Percentiles rank a stretch among this genome's conserved stretches.
Evolutionary conservation across 164 flowering plant species (phyloP).

Genomic region (Berberis thunbergii): DNA sequence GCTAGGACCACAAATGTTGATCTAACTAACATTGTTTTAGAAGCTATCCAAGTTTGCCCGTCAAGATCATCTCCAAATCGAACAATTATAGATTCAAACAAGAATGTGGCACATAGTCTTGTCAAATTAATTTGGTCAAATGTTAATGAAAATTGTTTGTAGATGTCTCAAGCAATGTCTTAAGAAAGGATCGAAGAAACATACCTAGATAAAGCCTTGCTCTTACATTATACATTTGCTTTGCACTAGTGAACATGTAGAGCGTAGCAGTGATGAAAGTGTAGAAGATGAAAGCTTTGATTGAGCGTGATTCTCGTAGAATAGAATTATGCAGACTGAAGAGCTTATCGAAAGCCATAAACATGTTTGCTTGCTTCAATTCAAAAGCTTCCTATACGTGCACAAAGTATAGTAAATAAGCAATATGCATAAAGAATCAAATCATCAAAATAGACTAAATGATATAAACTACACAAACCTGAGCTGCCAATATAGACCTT

Average conservation of each 20-base stretch:
- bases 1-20: constrained; percentile 29
- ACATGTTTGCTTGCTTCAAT: constrained; percentile 70
- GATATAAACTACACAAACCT: constrained; percentile 30
- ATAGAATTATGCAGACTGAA: constrained; percentile 60
- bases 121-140: no score
- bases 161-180: no score
- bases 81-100: constrained; percentile 29
- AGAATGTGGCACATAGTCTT: no score
- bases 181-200: background rate
- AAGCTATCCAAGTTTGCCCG: constrained; percentile 38
- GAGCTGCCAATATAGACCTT: constrained; percentile 64
- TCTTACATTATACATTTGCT: constrained; percentile 54
- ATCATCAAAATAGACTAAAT: no score
- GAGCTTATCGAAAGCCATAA: constrained; percentile 64
- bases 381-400: constrained; percentile 62
- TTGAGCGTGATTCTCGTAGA: constrained; percentile 53
- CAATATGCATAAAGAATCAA: no score
- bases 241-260: constrained; percentile 68
- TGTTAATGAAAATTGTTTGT: no score
- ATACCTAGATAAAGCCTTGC: constrained; percentile 66
- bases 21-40: constrained; percentile 23
- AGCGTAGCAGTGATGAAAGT: constrained; percentile 33
- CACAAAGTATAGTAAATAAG: background rate
- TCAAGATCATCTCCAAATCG: constrained; percentile 30
- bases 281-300: constrained; percentile 58